phyloP scores from a whole-genome alignment of 2,329 filamentous ascomycete genomes.

The Ophiostoma himal-ulmi region DNA sequence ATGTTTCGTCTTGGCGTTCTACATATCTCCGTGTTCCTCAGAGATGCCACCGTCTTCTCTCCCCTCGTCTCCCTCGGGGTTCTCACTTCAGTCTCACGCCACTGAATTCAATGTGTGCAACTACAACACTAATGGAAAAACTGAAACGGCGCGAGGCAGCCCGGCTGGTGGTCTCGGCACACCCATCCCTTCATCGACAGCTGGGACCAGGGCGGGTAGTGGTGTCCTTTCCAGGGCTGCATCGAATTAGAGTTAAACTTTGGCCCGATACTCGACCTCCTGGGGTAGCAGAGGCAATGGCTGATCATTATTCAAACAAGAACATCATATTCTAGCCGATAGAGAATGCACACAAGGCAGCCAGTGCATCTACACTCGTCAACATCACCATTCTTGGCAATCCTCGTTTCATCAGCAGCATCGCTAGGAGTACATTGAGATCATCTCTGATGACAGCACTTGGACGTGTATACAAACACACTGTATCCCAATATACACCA shows the following conservation, averaged over 20 bases:
- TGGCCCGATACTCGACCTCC: background rate
- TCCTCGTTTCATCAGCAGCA: background rate
- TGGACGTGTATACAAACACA: background rate
- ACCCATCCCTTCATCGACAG: constrained; percentile 19
- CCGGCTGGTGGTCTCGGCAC: constrained; percentile 17
- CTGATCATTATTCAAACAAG: background rate
- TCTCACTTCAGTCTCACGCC: background rate
- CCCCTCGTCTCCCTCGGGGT: background rate
- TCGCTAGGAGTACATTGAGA: background rate
- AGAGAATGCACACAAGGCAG: too few relatives aligned
- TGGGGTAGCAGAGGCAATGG: background rate
- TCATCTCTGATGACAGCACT: background rate
- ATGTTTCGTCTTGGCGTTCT: constrained; percentile 24
- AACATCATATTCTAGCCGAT: too few relatives aligned
- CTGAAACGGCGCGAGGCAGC: background rate
- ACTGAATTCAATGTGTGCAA: background rate
- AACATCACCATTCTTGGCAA: background rate
- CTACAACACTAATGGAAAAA: background rate
- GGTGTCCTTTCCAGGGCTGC: constrained; percentile 11
- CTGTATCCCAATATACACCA: background rate
- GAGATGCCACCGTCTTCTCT: constrained; percentile 5
- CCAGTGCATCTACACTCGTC: background rate
- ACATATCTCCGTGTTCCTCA: constrained; percentile 22
- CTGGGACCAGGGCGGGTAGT: constrained; percentile 12
- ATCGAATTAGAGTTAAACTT: background rate